A percentile compares a stretch with the other conserved stretches of the same genome.
Conservation (phyloP, 169 alveolate species). For the Plasmodium inui region DNA sequence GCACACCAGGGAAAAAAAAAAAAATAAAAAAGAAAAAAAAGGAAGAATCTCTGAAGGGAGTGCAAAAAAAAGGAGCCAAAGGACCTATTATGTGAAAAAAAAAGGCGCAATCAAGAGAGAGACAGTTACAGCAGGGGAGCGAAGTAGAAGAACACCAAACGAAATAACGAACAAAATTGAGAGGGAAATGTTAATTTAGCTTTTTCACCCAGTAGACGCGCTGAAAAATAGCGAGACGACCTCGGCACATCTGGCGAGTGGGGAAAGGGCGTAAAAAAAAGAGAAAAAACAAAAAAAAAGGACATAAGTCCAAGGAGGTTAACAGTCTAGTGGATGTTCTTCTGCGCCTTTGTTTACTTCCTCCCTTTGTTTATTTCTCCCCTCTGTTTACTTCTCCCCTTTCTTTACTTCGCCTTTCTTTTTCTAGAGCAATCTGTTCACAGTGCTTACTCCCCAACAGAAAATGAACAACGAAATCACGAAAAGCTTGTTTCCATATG, state of each 20-base stretch:
- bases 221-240: background rate
- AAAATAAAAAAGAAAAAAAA: background rate
- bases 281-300: background rate
- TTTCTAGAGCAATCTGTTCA: background rate
- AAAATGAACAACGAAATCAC: conserved; percentile 60
- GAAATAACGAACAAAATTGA: background rate
- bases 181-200: background rate
- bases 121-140: background rate
- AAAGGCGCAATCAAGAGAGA: background rate
- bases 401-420: no score
- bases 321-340: background rate
- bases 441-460: background rate
- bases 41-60: background rate
- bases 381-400: no score
- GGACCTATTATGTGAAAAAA: background rate
- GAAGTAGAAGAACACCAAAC: background rate
- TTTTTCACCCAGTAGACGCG: background rate
- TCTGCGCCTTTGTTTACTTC: background rate
- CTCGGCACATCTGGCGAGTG: background rate
- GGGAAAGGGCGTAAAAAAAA: background rate
- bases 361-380: no score
- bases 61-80: background rate
- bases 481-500: conserved; percentile 58
- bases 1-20: background rate
- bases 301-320: background rate